Evolutionary conservation across 2,329 filamentous ascomycete species (phyloP).

Genomic region (Penicillium frequentans): DNA sequence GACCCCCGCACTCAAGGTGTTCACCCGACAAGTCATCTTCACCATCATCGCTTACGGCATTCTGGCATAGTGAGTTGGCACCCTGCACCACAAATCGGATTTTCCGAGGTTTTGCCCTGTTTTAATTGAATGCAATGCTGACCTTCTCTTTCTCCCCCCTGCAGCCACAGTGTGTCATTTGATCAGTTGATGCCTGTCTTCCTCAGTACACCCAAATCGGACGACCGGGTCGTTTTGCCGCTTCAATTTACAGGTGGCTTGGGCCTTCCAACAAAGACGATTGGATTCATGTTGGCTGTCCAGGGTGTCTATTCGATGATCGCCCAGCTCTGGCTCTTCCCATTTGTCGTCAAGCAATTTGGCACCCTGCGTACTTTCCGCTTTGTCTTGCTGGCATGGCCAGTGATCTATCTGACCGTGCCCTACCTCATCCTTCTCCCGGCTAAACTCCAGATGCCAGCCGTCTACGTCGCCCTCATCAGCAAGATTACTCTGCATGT

Average conservation of each 20-base stretch:
- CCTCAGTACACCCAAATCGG: constrained; percentile 67
- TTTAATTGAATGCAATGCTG: constrained; percentile 38
- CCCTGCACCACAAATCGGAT: neutral
- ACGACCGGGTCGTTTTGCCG: constrained; percentile 61
- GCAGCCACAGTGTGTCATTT: constrained; percentile 92
- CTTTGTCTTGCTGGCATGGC: constrained; percentile 78
- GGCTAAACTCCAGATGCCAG: constrained; percentile 65
- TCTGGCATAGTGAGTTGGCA: constrained; percentile 78
- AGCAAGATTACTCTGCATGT: constrained; percentile 94
- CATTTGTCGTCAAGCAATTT: constrained; percentile 70
- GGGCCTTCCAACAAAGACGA: constrained; percentile 75
- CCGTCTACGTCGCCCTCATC: constrained; percentile 74
- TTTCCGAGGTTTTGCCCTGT: neutral
- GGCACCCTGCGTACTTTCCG: constrained; percentile 82
- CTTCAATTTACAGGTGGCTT: constrained; percentile 91
- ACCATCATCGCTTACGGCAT: constrained; percentile 91
- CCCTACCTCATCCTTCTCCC: constrained; percentile 89
- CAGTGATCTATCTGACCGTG: constrained; percentile 79
- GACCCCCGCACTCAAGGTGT: constrained; percentile 59
- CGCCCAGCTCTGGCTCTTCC: constrained; percentile 81
- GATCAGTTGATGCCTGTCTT: constrained; percentile 93
- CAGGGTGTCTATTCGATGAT: constrained; percentile 90
- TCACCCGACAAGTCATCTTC: constrained; percentile 80
- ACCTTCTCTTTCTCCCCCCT: constrained; percentile 19
- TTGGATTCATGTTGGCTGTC: constrained; percentile 83